These are phyloP conservation scores for Exophiala alcalophila DNA, from an alignment of 2,329 filamentous ascomycete species.

Conservation along the genomic window DNA sequence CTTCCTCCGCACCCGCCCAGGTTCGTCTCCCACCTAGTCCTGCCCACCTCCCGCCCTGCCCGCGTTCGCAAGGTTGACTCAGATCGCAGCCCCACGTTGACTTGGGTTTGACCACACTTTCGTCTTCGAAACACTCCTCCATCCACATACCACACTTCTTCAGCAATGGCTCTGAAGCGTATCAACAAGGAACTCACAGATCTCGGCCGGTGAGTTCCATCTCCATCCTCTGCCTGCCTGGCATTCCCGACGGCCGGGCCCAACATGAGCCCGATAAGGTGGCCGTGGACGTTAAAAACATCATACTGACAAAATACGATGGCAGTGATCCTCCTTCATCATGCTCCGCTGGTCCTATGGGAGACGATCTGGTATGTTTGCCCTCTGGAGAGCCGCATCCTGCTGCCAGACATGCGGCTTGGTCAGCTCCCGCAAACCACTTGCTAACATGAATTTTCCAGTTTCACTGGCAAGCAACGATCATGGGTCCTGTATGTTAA, in stretches of 20 bases:
- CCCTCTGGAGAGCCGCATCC: constrained; percentile 20
- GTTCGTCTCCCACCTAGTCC: constrained; percentile 7
- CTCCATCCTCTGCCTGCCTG: not conserved
- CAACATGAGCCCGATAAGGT: constrained; percentile 6
- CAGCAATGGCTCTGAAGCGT: constrained; percentile 51
- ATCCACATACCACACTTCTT: constrained; percentile 21
- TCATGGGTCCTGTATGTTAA: constrained; percentile 93
- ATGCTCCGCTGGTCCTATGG: constrained; percentile 94
- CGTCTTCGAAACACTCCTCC: constrained; percentile 10
- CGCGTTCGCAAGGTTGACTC: constrained; percentile 19
- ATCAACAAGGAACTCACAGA: constrained; percentile 55
- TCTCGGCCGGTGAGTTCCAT: constrained; percentile 47
- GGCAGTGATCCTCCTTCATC: constrained; percentile 93
- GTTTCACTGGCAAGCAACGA: constrained; percentile 99
- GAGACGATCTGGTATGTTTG: constrained; percentile 87
- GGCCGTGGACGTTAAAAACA: not conserved
- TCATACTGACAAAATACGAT: constrained; percentile 27
- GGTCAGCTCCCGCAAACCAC: constrained; percentile 20
- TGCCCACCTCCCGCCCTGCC: constrained; percentile 1
- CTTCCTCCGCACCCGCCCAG: constrained; percentile 1
- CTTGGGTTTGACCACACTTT: constrained; percentile 21
- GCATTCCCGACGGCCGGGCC: constrained; percentile 1
- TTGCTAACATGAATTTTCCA: constrained; percentile 47
- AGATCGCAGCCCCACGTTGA: constrained; percentile 23
- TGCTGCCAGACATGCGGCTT: constrained; percentile 8